These are phyloP conservation scores for Phialophora macrospora DNA, from an alignment of 2,329 filamentous ascomycete genomes.

Conservation along the genomic window DNA sequence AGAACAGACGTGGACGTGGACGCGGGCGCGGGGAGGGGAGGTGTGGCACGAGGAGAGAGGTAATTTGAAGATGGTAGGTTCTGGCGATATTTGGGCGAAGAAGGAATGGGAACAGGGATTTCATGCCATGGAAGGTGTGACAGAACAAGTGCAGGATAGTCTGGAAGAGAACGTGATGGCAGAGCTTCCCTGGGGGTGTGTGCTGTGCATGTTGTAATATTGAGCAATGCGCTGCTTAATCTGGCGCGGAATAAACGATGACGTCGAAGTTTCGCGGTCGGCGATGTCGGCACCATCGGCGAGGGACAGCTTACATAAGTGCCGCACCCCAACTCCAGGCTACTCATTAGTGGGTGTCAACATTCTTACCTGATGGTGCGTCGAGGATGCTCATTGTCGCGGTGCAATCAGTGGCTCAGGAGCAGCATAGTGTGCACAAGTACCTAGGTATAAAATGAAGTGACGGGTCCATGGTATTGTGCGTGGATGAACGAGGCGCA, in stretches of 20 bases:
- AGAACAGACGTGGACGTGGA: background rate
- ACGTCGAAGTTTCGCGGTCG: background rate
- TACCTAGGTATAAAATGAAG: no score
- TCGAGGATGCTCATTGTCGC: background rate
- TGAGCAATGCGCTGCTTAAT: background rate
- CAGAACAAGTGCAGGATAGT: background rate
- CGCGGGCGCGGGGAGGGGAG: no score
- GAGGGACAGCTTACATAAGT: background rate
- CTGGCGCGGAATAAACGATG: background rate
- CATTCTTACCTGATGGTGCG: background rate
- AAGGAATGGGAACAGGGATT: background rate
- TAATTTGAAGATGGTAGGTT: background rate
- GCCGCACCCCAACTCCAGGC: no score
- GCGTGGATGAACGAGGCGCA: no score
- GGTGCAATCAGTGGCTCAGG: background rate
- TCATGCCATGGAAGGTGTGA: slow-evolving; percentile 5
- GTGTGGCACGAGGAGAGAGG: background rate
- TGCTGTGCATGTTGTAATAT: slow-evolving; percentile 5
- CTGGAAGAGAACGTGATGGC: background rate
- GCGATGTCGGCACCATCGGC: background rate
- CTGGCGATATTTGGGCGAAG: background rate
- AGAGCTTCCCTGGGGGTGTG: background rate
- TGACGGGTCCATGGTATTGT: background rate
- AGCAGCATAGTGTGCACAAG: background rate
- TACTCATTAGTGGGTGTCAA: background rate